A percentile compares a stretch with the other conserved stretches of the same genome.
phyloP scores from a whole-genome alignment of 345 rosid genomes.

The Lagerstroemia speciosa region DNA sequence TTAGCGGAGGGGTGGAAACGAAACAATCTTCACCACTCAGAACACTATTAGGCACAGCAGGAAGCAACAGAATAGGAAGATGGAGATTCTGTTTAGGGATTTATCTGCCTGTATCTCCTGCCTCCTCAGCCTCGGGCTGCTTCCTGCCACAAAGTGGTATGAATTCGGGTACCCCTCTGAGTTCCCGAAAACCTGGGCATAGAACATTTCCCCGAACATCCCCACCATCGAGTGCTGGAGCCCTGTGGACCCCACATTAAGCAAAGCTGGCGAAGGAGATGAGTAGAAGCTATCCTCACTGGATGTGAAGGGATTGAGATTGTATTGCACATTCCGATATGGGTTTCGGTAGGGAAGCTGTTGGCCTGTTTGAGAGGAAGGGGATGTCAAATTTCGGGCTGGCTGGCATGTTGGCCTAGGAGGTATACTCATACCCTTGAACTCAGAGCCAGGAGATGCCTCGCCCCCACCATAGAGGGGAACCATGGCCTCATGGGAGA shows the following conservation, averaged over 20 bases:
- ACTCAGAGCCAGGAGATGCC: constrained; percentile 19
- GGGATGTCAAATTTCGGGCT: constrained; percentile 2
- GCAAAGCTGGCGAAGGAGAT: background rate
- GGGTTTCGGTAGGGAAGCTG: constrained; percentile 19
- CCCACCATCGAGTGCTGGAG: constrained; percentile 20
- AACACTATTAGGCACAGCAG: constrained; percentile 68
- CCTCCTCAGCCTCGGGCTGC: constrained; percentile 60
- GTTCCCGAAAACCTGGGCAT: constrained; percentile 38
- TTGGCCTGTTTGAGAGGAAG: constrained; percentile 3
- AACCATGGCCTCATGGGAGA: constrained; percentile 56
- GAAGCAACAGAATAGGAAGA: constrained; percentile 68
- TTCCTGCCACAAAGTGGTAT: constrained; percentile 11
- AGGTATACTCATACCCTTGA: constrained; percentile 38
- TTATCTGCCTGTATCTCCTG: constrained; percentile 58
- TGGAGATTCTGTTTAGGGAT: constrained; percentile 65
- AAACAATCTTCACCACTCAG: constrained; percentile 18
- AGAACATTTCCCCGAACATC: constrained; percentile 41
- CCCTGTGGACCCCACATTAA: constrained; percentile 4
- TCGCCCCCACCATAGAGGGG: constrained; percentile 85
- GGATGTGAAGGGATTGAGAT: constrained; percentile 15
- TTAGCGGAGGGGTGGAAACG: background rate
- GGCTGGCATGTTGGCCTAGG: constrained; percentile 37
- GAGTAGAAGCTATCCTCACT: background rate
- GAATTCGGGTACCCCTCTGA: constrained; percentile 40
- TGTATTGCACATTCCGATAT: constrained; percentile 9